Conservation (phyloP, 1,284 basidiomycete genomes). For the Irpex lacteus region DNA sequence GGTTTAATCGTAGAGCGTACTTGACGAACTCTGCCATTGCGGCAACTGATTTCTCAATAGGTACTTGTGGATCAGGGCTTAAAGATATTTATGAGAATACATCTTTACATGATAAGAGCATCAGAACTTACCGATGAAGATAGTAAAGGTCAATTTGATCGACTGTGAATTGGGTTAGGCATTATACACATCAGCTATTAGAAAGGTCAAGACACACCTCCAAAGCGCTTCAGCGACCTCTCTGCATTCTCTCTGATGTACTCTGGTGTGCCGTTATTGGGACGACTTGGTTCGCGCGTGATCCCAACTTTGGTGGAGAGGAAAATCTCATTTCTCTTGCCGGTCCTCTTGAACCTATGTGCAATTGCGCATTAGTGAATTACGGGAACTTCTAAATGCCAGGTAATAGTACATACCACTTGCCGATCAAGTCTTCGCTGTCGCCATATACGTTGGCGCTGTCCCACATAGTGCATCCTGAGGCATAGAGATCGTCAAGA, state of each 20-base stretch:
- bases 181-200: neutral
- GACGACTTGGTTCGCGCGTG: conserved; percentile 3
- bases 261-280: conserved; percentile 24
- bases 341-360: conserved; percentile 34
- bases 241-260: conserved; percentile 28
- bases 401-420: conserved; percentile 19
- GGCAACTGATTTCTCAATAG: conserved; percentile 31
- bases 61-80: conserved; percentile 25
- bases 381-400: too few relatives aligned
- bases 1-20: conserved; percentile 13
- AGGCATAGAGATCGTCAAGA: conserved; percentile 20
- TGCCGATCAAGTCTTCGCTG: conserved; percentile 24
- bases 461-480: conserved; percentile 28
- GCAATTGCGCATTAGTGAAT: neutral
- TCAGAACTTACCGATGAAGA: conserved; percentile 27
- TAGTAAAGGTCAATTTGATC: conserved; percentile 40
- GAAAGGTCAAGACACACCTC: neutral
- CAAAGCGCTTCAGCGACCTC: conserved; percentile 34
- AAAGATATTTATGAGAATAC: too few relatives aligned
- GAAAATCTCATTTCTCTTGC: conserved; percentile 41
- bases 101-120: too few relatives aligned
- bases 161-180: conserved; percentile 6
- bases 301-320: conserved; percentile 46
- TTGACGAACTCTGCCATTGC: conserved; percentile 35
- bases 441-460: conserved; percentile 29